Conservation (phyloP, 2,329 filamentous ascomycete genomes). For the Monosporascus sp. region DNA sequence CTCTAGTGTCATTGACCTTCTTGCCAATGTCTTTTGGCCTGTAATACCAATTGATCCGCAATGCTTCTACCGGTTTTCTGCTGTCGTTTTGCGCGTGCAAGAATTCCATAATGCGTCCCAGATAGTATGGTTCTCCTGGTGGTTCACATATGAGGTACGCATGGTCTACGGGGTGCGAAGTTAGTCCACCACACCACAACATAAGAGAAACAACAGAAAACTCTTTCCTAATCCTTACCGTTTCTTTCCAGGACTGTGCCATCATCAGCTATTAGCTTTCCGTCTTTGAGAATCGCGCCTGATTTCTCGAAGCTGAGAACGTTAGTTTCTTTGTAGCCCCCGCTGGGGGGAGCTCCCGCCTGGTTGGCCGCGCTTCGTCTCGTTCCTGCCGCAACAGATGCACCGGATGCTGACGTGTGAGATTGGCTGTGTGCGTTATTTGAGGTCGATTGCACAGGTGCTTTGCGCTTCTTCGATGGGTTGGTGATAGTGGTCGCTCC, state of each 20-base stretch:
- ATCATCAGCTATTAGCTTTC: conserved; percentile 82
- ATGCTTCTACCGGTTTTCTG: conserved; percentile 69
- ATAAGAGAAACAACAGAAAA: conserved; percentile 3
- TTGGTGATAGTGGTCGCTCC: conserved; percentile 17
- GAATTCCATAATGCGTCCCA: conserved; percentile 98
- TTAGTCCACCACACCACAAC: conserved; percentile 25
- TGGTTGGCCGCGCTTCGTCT: conserved; percentile 19
- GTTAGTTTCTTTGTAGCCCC: conserved; percentile 63
- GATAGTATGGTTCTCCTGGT: conserved; percentile 94
- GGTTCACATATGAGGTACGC: conserved; percentile 97
- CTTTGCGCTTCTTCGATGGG: conserved; percentile 79
- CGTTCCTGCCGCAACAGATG: conserved; percentile 21
- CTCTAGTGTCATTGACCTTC: conserved; percentile 82
- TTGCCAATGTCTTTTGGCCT: conserved; percentile 92
- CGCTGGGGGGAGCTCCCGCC: conserved; percentile 8
- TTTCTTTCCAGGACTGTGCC: conserved; percentile 79
- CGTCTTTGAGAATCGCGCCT: conserved; percentile 64
- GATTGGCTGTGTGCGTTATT: conserved; percentile 23
- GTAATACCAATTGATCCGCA: conserved; percentile 98
- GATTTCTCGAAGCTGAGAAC: conserved; percentile 82
- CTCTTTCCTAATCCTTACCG: conserved; percentile 53
- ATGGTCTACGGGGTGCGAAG: conserved; percentile 48
- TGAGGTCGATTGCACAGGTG: conserved; percentile 40
- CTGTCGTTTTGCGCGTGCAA: conserved; percentile 73
- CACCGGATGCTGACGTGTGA: conserved; percentile 17